These are phyloP conservation scores for Amauroascus niger DNA, from an alignment of 2,329 filamentous ascomycete genomes.

Conservation along the genomic window DNA sequence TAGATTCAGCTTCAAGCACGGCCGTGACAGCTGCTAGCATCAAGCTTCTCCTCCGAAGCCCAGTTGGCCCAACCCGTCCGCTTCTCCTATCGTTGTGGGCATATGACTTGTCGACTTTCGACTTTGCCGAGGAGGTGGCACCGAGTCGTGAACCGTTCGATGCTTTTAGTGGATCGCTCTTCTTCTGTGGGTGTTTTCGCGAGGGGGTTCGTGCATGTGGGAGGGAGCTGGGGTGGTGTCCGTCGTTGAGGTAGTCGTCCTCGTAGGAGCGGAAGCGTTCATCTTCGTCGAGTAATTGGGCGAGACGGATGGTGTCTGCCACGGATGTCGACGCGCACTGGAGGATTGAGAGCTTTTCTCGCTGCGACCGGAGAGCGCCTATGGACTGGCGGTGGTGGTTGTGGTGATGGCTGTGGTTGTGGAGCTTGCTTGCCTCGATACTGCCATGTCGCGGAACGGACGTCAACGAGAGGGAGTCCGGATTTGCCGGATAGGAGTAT, in stretches of 20 bases:
- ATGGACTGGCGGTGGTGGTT: slow-evolving; percentile 3
- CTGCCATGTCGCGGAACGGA: slow-evolving; percentile 3
- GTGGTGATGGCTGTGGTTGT: too few species aligned
- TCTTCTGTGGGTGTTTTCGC: slow-evolving; percentile 7
- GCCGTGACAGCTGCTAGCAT: slow-evolving; percentile 18
- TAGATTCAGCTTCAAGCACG: slow-evolving; percentile 14
- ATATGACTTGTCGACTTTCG: slow-evolving; percentile 16
- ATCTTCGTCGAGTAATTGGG: slow-evolving; percentile 26
- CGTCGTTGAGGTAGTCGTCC: slow-evolving; percentile 13
- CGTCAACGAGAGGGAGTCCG: not conserved
- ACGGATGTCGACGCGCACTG: slow-evolving; percentile 30
- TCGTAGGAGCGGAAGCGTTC: slow-evolving; percentile 4
- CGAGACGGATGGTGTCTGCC: slow-evolving; percentile 31
- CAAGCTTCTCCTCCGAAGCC: slow-evolving; percentile 17
- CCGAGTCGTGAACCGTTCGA: not conserved
- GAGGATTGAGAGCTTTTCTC: slow-evolving; percentile 34
- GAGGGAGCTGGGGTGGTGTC: slow-evolving; percentile 18
- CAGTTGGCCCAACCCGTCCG: slow-evolving; percentile 3
- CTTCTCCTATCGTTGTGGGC: not conserved
- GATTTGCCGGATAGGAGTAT: slow-evolving; percentile 4
- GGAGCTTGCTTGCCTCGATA: not conserved
- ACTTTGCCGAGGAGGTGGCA: not conserved
- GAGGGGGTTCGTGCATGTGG: slow-evolving; percentile 11
- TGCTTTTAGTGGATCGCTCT: not conserved
- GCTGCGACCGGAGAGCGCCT: slow-evolving; percentile 27